Evolutionary conservation across 805 yeast genomes (phyloP), one percentile per base, ranked within the genome.

Genomic region (Metschnikowia santaceciliae): DNA sequence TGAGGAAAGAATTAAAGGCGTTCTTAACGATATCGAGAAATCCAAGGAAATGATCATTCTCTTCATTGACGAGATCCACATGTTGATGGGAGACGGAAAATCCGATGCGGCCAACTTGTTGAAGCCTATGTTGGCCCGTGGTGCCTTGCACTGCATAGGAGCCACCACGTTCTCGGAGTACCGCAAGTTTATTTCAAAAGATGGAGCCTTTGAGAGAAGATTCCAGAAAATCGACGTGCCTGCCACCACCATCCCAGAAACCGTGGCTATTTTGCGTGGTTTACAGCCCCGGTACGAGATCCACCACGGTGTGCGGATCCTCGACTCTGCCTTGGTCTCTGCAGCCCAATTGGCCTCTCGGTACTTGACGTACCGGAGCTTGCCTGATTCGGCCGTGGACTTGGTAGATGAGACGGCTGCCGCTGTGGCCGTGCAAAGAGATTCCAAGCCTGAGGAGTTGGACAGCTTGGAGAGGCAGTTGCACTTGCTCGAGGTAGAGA

Each of bases 1-100:
- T 64, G 99, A 94, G 76, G 99, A 94, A 75, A 84, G 99, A 74
- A 80, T 94, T 65, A 94, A 94, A 73, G 98, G 98, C 60, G 98
- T 94, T 32, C 77, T 94, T 66, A 90, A 84, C 66, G 99, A 94
- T 63, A 88, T 94, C 62, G 96, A 90, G 68, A 86, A 90, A 60
- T 84, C 96, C 1, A 84, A 85, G 61, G 86, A 82, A 45, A 79
- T 90, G 81, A 90, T 94, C 58, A 84, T 94, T 56, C 78, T 94
- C 52, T 94, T 94, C 75, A 88, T 94, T 62, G 99, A 94, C 73
- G 99, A 94, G 72, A 94, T 94, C 67, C 99, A 94, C 73, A 94
- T 94, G 97, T 81, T 94, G 59, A 94, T 94, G 99, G 99, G 99
- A 61, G 96, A 94, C 67, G 99, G 99, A 67, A 94, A 91, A 72